Base-by-base conservation (phyloP, 2,329 filamentous ascomycete species). In the Xylaria sp. region DNA sequence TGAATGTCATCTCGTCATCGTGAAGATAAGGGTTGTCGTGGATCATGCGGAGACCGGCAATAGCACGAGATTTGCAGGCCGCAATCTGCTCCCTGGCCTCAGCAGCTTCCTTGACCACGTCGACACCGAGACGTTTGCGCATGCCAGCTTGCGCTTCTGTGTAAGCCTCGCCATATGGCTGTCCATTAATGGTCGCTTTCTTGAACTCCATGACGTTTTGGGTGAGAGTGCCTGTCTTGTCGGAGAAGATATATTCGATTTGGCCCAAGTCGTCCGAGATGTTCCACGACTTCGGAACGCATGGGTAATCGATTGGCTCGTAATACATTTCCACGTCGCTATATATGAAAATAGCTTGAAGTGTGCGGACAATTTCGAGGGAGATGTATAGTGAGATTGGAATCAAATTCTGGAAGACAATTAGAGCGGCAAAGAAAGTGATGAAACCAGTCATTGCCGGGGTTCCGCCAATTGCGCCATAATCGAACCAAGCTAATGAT, bases 181-280 rank as follows among this genome's bases (percentile, higher is more conserved):
- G 89, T n/a, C 95, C 95, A 76, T 98, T 98, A 81, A 99, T 91
- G 0, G 94, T 97, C 65, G 92, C 94, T 81, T 99, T 99, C 81
- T 98, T 99, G 88, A 98, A 99, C 80, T 99, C 97, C 96, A 97
- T 97, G 63, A 97, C 92, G 79, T 97, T 97, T 77, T 97, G 93
- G 0, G 93, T 97, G 72, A 97, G 83, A 2, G 93, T 97, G 67
- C 93, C 93, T 0, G 93, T 97, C 82, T 97, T 97, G 85, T 97
- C 93, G 0, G 93, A 98, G 81, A 99, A 99, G 74, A 99, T 97
- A 84, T 98, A 99, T 81, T 98, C 96, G 71, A 99, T 97, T 82
- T 99, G 96, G 13, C 96, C 96, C 56, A 99, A 86, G 76, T 99
- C 97, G 78, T 99, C 96, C 0, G 95, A 98, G 60, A 99, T 98